Evolutionary conservation across 1,139 yeast genomes (phyloP).

Genomic region (Nadsonia starkeyi-henricii): DNA sequence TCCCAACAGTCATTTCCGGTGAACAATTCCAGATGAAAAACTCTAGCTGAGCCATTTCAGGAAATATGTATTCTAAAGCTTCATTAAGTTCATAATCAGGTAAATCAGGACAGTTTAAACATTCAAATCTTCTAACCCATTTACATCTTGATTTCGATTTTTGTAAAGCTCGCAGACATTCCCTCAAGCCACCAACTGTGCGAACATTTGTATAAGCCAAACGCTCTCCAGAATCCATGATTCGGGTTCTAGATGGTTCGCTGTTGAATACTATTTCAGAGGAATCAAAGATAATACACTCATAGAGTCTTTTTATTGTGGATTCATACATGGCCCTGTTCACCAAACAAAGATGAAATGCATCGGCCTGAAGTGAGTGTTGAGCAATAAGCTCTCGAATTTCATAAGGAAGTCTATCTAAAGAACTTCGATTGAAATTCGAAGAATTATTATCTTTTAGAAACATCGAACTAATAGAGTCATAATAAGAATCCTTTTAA

Average conservation of each 20-base stretch:
- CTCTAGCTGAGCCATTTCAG: slow-evolving; percentile 10
- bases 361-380: slow-evolving; percentile 15
- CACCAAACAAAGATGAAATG: slow-evolving; percentile 14
- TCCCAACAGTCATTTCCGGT: slow-evolving; percentile 14
- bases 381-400: slow-evolving; percentile 13
- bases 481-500: too few relatives aligned
- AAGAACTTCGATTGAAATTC: slow-evolving; percentile 11
- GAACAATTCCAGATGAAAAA: slow-evolving; percentile 13
- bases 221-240: not conserved
- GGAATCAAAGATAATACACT: slow-evolving; percentile 15
- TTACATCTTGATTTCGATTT: slow-evolving; percentile 7
- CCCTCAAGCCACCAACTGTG: slow-evolving; percentile 16
- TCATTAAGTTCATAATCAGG: slow-evolving; percentile 14
- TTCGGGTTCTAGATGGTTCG: slow-evolving; percentile 8
- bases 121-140: slow-evolving; percentile 13
- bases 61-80: slow-evolving; percentile 10
- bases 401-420: slow-evolving; percentile 29
- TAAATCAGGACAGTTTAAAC: slow-evolving; percentile 13
- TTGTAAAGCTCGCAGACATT: slow-evolving; percentile 12
- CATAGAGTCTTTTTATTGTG: slow-evolving; percentile 12
- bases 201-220: slow-evolving; percentile 13
- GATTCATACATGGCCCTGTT: slow-evolving; percentile 11
- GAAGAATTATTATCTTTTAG: not conserved
- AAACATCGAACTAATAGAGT: too few relatives aligned
- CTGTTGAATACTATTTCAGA: slow-evolving; percentile 14